Evolutionary conservation across 2,329 filamentous ascomycete species (phyloP), one percentile per base, ranked within the genome.

Genomic region (Cyphellophora attinorum): DNA sequence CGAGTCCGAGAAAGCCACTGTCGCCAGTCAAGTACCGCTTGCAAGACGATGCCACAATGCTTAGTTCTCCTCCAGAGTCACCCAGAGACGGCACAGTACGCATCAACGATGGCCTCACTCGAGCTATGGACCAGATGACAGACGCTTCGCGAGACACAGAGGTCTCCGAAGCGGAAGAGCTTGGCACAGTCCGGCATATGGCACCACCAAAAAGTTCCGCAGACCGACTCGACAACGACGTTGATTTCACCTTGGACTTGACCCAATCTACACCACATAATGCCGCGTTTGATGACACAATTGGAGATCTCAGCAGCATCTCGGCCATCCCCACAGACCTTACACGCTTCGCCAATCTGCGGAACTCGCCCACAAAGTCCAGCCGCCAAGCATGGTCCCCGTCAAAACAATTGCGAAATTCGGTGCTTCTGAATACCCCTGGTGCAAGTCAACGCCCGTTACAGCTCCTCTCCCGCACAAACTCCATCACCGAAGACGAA

Each of bases 271-370:
- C 12, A 11, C n/a, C n/a, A n/a, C 12, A 16, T 11, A 45, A 56
- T 12, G 50, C 53, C 30, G 45, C 39, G 13, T 49, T 51, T 33
- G 48, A 52, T 35, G 56, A 56, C 11, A 53, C 55, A 17, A 58
- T 65, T 29, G 64, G 63, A 8, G 60, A 61, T 51, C 82, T 93
- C 55, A 94, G 85, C 64, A 77, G 73, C 10, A 95, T 95, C 59
- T 95, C 89, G 2, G 85, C 85, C 6, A 76, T 94, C 35, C 85
- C 85, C 5, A 55, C 64, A 12, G 85, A 89, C 50, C 76, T 91
- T 75, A 91, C 85, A 13, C 78, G 79, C 50, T 85, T 93, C 51
- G 79, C 84, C 6, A 78, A 77, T 44, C 62, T 91, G 35, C 76
- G 79, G 36, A 74, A 80, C 42, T 81, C 70, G 27, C 76, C 78